A percentile compares a stretch with the other conserved stretches of the same genome.
phyloP scores from a whole-genome alignment of 2,329 filamentous ascomycete genomes.

The Fonsecaea monophora region DNA sequence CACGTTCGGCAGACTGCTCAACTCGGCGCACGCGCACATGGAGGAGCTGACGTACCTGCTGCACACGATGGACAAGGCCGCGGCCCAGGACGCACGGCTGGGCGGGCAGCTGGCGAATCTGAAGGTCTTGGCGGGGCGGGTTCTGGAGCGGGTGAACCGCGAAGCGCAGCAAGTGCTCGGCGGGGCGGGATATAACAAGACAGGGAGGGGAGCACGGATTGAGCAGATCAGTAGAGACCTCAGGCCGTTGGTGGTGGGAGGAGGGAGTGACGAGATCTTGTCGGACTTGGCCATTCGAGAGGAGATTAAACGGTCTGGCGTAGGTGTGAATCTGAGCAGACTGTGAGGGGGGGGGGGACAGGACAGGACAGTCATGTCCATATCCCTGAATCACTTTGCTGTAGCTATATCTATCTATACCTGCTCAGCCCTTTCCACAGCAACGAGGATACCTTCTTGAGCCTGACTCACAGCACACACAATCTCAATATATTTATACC shows the following conservation, averaged over 20 bases:
- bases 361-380: background rate
- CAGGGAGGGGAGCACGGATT: slow-evolving; percentile 29
- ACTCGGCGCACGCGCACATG: slow-evolving; percentile 64
- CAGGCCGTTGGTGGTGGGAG: slow-evolving; percentile 26
- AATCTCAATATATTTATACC: too few species aligned
- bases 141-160: slow-evolving; percentile 24
- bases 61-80: slow-evolving; percentile 39
- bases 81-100: background rate
- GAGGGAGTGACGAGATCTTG: slow-evolving; percentile 33
- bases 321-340: background rate
- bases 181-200: slow-evolving; percentile 30
- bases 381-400: too few species aligned
- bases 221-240: slow-evolving; percentile 29
- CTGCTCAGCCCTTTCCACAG: too few species aligned
- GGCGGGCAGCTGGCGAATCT: slow-evolving; percentile 42
- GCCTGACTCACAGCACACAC: too few species aligned
- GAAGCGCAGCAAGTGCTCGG: slow-evolving; percentile 32
- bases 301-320: slow-evolving; percentile 18
- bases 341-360: background rate
- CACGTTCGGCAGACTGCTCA: slow-evolving; percentile 60
- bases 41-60: slow-evolving; percentile 61
- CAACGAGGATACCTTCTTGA: too few species aligned
- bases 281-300: slow-evolving; percentile 31
- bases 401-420: too few species aligned
- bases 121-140: slow-evolving; percentile 24